Conservation (phyloP, 1,284 basidiomycete genomes). For the Spongispora temasekensis region DNA sequence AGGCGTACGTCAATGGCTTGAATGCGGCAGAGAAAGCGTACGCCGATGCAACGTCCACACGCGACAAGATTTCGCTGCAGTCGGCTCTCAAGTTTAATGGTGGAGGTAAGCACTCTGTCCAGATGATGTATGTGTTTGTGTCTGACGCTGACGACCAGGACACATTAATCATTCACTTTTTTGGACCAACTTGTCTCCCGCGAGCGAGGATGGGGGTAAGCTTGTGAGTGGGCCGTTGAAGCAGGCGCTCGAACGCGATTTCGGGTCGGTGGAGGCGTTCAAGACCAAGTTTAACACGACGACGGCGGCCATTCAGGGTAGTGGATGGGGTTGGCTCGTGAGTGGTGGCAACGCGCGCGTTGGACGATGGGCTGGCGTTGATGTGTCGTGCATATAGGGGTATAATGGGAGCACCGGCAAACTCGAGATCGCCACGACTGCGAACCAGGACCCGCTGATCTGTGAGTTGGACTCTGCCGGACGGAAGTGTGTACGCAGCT, state of each 20-base stretch:
- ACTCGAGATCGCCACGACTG: constrained; percentile 88
- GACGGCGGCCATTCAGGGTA: constrained; percentile 95
- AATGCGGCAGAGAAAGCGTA: constrained; percentile 91
- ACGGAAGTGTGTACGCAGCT: constrained; percentile 1
- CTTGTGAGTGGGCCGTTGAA: constrained; percentile 76
- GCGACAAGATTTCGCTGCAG: constrained; percentile 85
- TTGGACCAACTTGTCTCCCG: constrained; percentile 93
- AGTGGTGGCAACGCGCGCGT: constrained; percentile 22
- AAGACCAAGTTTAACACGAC: constrained; percentile 83
- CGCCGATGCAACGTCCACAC: constrained; percentile 63
- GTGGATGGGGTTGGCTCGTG: constrained; percentile 97
- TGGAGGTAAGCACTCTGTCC: constrained; percentile 58
- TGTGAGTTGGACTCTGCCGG: constrained; percentile 39
- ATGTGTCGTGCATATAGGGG: constrained; percentile 47
- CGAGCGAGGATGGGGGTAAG: constrained; percentile 61
- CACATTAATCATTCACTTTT: constrained; percentile 94
- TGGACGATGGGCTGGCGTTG: background rate
- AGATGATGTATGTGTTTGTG: background rate
- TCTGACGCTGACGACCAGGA: constrained; percentile 42
- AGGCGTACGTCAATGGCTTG: constrained; percentile 88
- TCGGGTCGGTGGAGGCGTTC: constrained; percentile 83
- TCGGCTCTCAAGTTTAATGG: constrained; percentile 91
- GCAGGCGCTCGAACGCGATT: constrained; percentile 79
- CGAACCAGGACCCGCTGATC: constrained; percentile 96
- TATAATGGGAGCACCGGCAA: constrained; percentile 71